Base-by-base conservation (phyloP, 345 rosid species). In the Brassica carinata region DNA sequence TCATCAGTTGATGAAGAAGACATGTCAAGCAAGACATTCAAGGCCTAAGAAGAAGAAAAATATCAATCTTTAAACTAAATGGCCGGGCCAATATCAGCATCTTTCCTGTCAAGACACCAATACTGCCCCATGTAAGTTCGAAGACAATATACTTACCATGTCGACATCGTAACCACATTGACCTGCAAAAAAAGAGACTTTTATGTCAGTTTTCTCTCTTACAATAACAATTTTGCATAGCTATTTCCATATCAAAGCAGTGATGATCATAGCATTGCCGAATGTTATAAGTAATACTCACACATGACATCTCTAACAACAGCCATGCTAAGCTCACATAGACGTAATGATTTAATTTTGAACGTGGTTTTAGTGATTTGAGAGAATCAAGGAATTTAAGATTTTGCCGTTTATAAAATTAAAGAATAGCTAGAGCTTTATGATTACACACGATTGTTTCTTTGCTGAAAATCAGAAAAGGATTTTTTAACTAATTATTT, bases 261-360 rank as follows among this genome's bases (percentile, higher is more conserved):
- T 4, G 17, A 23, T 23, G 26, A 23, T 7, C 30, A 13, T 55
- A 23, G 51, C 65, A 23, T 23, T 23, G 26, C 13, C 17, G 53
- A 72, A 63, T 23, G 26, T 23, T 23, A 23, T 23, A 17, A 15
- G 27, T 8, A 65, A 6, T 7, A 70, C 97, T 90, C 80, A 95
- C 99, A 84, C 7, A 90, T 83, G 53, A 95, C 93, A 81, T 93
- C 99, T 87, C 88, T 84, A 71, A 95, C 89, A 81, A 95, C 90
- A 65, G 87, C 97, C 85, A 91, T 74, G 78, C 88, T 86, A 64
- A 95, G 89, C 66, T 91, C 88, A 23, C 87, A 85, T 23, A 23
- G 26, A 23, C 26, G 26, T 23, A 23, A 23, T 23, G 26, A 23
- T 23, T 23, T 23, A 23, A 23, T 23, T 23, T 23, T 23, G 26